Evolutionary conservation across 345 rosid genomes (phyloP).

Genomic region (Lenwebbia sp.): DNA sequence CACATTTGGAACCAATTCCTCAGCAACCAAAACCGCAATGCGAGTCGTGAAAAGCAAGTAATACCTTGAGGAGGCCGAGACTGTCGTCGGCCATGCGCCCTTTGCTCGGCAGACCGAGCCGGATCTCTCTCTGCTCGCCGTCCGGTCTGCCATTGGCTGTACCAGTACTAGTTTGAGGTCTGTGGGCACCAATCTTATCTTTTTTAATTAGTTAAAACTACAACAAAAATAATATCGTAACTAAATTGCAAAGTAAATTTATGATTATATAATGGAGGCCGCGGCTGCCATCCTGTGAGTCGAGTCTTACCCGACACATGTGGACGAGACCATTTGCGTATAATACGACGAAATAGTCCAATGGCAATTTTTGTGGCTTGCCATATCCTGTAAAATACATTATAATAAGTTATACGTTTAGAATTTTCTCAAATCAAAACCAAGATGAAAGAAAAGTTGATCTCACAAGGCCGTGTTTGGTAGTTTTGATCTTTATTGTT

Average conservation of each 20-base stretch:
- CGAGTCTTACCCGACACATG: too few species aligned
- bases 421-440: too few species aligned
- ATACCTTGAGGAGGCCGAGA: conserved; percentile 75
- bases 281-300: too few species aligned
- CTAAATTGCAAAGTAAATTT: too few species aligned
- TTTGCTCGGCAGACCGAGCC: conserved; percentile 93
- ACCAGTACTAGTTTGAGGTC: too few species aligned
- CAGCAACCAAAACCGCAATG: background rate
- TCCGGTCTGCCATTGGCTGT: conserved; percentile 26
- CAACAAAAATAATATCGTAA: too few species aligned
- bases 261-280: too few species aligned
- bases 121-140: conserved; percentile 42
- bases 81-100: conserved; percentile 93
- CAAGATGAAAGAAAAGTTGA: background rate
- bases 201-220: too few species aligned
- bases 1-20: background rate
- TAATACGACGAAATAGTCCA: background rate
- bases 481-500: too few species aligned
- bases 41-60: background rate
- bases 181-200: too few species aligned
- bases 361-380: background rate
- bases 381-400: background rate
- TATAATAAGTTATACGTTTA: background rate
- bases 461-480: too few species aligned
- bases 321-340: too few species aligned